A percentile compares a stretch with the other conserved stretches of the same genome.
Evolutionary conservation across 2,329 filamentous ascomycete genomes (phyloP).

Genomic region (Fusarium phyllophilum): DNA sequence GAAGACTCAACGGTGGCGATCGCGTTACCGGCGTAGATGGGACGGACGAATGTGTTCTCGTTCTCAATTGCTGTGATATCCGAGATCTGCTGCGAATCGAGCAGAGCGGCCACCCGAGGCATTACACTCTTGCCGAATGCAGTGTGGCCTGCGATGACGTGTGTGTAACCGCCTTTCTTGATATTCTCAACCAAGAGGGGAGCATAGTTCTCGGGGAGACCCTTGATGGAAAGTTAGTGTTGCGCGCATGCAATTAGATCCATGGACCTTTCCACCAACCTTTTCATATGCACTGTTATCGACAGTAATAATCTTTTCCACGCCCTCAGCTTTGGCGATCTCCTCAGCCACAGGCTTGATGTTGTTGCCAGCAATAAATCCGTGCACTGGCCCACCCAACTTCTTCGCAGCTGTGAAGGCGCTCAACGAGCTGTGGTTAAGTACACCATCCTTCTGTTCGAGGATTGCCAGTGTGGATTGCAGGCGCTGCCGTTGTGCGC

Average conservation of each 20-base stretch:
- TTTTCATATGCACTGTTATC: slow-evolving; percentile 94
- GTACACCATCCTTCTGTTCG: slow-evolving; percentile 90
- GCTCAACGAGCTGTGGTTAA: slow-evolving; percentile 84
- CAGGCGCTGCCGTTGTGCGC: slow-evolving; percentile 58
- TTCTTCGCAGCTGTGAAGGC: slow-evolving; percentile 88
- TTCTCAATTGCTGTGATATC: slow-evolving; percentile 88
- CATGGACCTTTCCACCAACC: slow-evolving; percentile 58
- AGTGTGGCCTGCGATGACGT: slow-evolving; percentile 89
- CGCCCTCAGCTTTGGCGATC: slow-evolving; percentile 86
- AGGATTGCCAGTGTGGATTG: slow-evolving; percentile 91
- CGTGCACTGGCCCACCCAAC: slow-evolving; percentile 85
- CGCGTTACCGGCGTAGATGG: slow-evolving; percentile 97
- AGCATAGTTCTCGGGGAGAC: slow-evolving; percentile 93
- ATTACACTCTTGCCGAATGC: slow-evolving; percentile 97
- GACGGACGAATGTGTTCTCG: slow-evolving; percentile 94
- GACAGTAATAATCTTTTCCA: slow-evolving; percentile 91
- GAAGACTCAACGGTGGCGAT: slow-evolving; percentile 94
- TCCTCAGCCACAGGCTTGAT: slow-evolving; percentile 81
- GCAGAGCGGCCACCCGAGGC: slow-evolving; percentile 88
- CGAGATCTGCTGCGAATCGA: slow-evolving; percentile 93
- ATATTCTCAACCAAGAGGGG: slow-evolving; percentile 94
- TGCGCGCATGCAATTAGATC: not conserved
- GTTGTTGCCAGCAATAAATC: slow-evolving; percentile 84
- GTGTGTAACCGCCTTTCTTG: slow-evolving; percentile 93
- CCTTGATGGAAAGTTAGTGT: slow-evolving; percentile 58